Evolutionary conservation across 331 rosid species (phyloP).

Genomic region (Cucumis variabilis): DNA sequence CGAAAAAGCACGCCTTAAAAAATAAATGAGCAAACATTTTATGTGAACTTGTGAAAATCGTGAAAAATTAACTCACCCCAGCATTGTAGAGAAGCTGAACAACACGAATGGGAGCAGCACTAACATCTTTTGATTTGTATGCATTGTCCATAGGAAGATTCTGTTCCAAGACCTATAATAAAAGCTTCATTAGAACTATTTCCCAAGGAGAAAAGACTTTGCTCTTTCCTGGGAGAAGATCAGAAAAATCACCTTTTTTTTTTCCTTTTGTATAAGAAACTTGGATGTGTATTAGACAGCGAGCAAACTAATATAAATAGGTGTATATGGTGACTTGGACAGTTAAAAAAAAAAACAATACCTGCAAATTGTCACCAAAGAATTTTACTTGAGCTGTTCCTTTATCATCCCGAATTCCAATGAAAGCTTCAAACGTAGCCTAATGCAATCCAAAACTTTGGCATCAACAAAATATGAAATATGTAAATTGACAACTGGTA

Average conservation of each 20-base stretch:
- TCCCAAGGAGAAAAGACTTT: background rate
- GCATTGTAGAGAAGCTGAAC: constrained; percentile 85
- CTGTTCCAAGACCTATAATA: constrained; percentile 77
- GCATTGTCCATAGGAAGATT: constrained; percentile 90
- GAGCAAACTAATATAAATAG: no score
- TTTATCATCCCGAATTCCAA: constrained; percentile 88
- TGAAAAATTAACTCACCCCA: constrained; percentile 69
- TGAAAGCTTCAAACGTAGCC: constrained; percentile 96
- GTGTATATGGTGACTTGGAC: background rate
- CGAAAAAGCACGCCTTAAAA: background rate
- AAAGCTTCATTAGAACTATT: background rate
- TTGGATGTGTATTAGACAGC: background rate
- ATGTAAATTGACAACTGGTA: constrained; percentile 6
- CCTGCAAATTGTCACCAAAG: constrained; percentile 94
- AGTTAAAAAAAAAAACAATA: constrained; percentile 29
- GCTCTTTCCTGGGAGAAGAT: background rate
- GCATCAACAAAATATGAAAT: background rate
- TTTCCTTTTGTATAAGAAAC: background rate
- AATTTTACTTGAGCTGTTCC: constrained; percentile 87
- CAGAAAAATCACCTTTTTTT: background rate
- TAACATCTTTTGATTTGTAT: constrained; percentile 85
- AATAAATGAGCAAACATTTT: background rate
- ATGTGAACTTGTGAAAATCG: background rate
- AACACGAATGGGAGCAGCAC: constrained; percentile 90
- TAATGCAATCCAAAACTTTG: constrained; percentile 38